Evolutionary conservation across 192 early-diverging fungal genomes (phyloP).

Genomic region (Paraglomus occultum): DNA sequence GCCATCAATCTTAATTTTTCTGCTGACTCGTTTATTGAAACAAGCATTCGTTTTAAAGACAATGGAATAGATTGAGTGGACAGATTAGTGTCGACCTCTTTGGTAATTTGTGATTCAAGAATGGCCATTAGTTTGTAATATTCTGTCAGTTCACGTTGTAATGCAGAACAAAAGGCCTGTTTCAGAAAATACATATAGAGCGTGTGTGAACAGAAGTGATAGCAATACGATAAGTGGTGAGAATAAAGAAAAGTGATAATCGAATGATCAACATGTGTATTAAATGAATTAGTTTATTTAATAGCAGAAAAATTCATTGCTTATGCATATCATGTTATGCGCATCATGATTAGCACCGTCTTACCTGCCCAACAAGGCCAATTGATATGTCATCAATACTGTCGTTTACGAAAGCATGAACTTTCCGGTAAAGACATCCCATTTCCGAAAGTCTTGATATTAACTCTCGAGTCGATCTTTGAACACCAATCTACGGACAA

Average conservation of each 20-base stretch:
- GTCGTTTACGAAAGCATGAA: slow-evolving; percentile 55
- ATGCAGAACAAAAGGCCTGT: slow-evolving; percentile 78
- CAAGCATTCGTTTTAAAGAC: slow-evolving; percentile 78
- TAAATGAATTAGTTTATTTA: background rate
- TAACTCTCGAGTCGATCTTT: slow-evolving; percentile 64
- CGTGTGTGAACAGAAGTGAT: background rate
- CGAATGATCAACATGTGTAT: background rate
- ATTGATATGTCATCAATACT: slow-evolving; percentile 46
- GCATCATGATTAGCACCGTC: background rate
- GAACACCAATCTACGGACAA: slow-evolving; percentile 43
- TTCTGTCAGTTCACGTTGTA: slow-evolving; percentile 77
- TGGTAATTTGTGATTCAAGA: slow-evolving; percentile 74
- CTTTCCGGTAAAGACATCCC: slow-evolving; percentile 71
- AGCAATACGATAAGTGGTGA: no score
- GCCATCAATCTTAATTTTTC: slow-evolving; percentile 75
- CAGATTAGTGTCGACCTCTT: slow-evolving; percentile 35
- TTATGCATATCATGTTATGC: background rate
- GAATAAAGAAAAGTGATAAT: no score
- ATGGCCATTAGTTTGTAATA: slow-evolving; percentile 87
- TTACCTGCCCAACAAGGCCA: slow-evolving; percentile 59
- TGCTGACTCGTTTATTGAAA: slow-evolving; percentile 83
- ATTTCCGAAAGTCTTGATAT: slow-evolving; percentile 69
- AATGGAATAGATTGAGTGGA: slow-evolving; percentile 47
- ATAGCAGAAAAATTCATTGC: background rate
- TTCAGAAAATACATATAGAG: background rate